These are phyloP conservation scores for Taphrina wiesneri DNA, from an alignment of 1,139 yeast species.

Conservation along the genomic window DNA sequence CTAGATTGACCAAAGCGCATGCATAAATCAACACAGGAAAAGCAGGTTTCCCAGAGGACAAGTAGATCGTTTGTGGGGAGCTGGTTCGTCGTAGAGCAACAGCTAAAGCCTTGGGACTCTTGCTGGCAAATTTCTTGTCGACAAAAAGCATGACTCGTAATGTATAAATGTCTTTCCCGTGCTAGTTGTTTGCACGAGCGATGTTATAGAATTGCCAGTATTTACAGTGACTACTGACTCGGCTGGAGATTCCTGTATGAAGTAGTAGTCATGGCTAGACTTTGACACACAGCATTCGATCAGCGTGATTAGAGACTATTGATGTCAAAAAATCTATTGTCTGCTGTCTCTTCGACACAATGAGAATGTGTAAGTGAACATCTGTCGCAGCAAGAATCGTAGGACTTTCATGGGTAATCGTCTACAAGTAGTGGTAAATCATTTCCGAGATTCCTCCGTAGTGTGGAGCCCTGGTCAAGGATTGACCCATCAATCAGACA, in stretches of 20 bases:
- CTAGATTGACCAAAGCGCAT: slow-evolving; percentile 21
- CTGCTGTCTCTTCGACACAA: no score
- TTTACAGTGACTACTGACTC: neutral
- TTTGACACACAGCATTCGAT: no score
- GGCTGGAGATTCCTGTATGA: no score
- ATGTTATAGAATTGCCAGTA: neutral
- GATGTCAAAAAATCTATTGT: no score
- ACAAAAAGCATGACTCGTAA: neutral
- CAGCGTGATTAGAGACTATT: no score
- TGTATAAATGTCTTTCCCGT: neutral
- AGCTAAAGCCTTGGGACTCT: slow-evolving; percentile 21
- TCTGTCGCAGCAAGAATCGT: no score
- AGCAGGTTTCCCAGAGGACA: slow-evolving; percentile 19
- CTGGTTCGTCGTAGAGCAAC: slow-evolving; percentile 9
- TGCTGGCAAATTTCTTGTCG: neutral
- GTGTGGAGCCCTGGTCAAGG: neutral
- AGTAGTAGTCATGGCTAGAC: no score
- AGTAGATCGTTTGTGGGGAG: slow-evolving; percentile 11
- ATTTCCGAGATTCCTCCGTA: neutral
- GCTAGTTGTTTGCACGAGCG: neutral
- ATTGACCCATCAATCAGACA: no score
- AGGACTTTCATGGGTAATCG: no score
- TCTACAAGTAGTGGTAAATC: no score
- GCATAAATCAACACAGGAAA: slow-evolving; percentile 24
- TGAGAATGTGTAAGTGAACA: no score